phyloP scores from a whole-genome alignment of 176 grass and related monocot species.

The Avena atlantica region DNA sequence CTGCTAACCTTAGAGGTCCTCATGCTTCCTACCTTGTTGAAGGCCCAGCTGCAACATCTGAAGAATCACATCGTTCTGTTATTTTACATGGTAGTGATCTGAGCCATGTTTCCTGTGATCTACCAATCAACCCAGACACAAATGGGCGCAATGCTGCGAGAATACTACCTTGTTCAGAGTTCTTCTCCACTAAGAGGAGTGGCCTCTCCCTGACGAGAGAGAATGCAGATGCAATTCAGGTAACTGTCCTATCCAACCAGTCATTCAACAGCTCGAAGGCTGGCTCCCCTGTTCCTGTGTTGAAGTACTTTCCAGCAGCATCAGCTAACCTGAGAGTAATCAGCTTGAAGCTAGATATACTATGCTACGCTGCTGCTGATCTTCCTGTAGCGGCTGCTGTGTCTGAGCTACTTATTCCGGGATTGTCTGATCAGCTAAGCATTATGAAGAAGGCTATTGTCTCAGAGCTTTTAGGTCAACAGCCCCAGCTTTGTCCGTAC shows the following conservation, averaged over 20 bases:
- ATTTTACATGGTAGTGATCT: constrained; percentile 63
- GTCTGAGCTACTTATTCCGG: constrained; percentile 80
- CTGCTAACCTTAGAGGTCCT: constrained; percentile 72
- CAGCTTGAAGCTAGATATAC: constrained; percentile 81
- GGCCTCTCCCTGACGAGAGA: constrained; percentile 58
- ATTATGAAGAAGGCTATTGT: constrained; percentile 63
- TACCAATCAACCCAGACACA: constrained; percentile 14
- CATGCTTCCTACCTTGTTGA: constrained; percentile 72
- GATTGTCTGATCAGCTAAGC: constrained; percentile 73
- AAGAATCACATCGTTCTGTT: constrained; percentile 52
- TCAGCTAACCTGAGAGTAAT: constrained; percentile 53
- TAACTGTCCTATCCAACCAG: constrained; percentile 71
- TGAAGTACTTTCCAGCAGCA: constrained; percentile 83
- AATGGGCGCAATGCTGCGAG: constrained; percentile 38
- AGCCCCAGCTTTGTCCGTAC: constrained; percentile 68
- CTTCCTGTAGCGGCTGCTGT: constrained; percentile 62
- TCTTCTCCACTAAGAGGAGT: constrained; percentile 52
- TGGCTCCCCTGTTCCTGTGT: constrained; percentile 58
- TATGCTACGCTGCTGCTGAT: constrained; percentile 76
- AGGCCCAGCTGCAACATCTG: constrained; percentile 49
- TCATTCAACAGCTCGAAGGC: constrained; percentile 57
- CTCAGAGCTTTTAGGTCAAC: constrained; percentile 59
- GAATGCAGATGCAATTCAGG: constrained; percentile 85
- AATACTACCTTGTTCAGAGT: constrained; percentile 68
- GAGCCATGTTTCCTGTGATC: constrained; percentile 27